These are phyloP conservation scores for Alternaria sp. DNA, from an alignment of 2,329 filamentous ascomycete species.

Conservation along the genomic window DNA sequence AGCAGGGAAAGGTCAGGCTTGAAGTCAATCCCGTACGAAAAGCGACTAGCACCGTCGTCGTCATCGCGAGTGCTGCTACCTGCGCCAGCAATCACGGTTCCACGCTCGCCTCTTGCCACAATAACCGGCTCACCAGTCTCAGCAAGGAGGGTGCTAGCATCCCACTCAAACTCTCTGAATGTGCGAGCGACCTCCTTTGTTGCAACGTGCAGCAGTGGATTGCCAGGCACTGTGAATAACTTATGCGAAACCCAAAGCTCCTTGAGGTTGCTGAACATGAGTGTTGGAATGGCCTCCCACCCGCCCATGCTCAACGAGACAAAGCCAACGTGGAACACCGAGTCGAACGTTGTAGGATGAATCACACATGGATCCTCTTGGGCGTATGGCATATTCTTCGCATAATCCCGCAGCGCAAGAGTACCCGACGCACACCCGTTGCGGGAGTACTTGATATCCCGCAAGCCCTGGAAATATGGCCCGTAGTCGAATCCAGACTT, in stretches of 20 bases:
- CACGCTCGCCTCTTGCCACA: conserved; percentile 11
- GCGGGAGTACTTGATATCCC: conserved; percentile 14
- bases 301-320: conserved; percentile 16
- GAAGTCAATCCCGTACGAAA: conserved; percentile 18
- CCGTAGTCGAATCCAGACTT: conserved; percentile 20
- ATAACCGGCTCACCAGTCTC: conserved; percentile 16
- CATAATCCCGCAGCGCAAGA: conserved; percentile 11
- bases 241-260: conserved; percentile 16
- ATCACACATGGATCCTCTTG: conserved; percentile 6
- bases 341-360: conserved; percentile 16
- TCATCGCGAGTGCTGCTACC: conserved; percentile 8
- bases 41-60: conserved; percentile 15
- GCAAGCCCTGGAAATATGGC: conserved; percentile 20
- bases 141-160: conserved; percentile 17
- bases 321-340: conserved; percentile 10
- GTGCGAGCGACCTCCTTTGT: conserved; percentile 14
- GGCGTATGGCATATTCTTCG: conserved; percentile 13
- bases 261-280: conserved; percentile 13
- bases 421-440: conserved; percentile 10
- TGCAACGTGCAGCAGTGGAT: conserved; percentile 11
- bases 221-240: conserved; percentile 8
- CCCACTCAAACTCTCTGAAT: conserved; percentile 17
- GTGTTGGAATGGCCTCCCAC: conserved; percentile 8
- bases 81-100: conserved; percentile 13
- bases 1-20: conserved; percentile 16